Evolutionary conservation across 192 early-diverging fungal genomes (phyloP), one percentile per base, ranked within the genome.

Genomic region (Backusella parvicylindrica): DNA sequence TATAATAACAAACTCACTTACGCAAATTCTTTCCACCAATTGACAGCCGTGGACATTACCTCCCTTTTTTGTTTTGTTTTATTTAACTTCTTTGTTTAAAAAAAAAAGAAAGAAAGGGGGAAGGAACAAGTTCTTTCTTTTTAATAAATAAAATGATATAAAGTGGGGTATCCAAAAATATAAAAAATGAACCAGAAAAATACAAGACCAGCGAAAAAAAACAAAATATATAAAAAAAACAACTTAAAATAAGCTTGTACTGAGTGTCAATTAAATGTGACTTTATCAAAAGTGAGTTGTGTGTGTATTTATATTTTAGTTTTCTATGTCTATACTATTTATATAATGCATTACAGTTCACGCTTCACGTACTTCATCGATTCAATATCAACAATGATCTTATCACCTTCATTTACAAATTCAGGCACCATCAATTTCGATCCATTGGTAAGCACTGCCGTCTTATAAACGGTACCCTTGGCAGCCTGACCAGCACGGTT

Each of bases 341-440:
- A n/a, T n/a, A n/a, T n/a, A n/a, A n/a, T n/a, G n/a, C n/a, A n/a
- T 18, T 47, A 47, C 43, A 47, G n/a, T 47, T 86, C 92, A 23
- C 92, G 84, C 26, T 86, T 84, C 15, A 92, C 72, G 63, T 95
- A 95, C 32, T 82, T 84, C 32, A 86, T 74, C 15, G 87, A 82
- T 21, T 88, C 82, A 13, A 94, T 78, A 81, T 95, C 91, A 30
- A 96, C 88, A 1, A 91, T 63, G 23, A 96, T 87, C 49, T 79
- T 84, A 38, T 97, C 95, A 31, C 93, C 94, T 13, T 83, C 80
- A 75, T 92, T 89, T 31, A 95, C 86, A 88, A 95, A 95, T 75
- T 93, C 90, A 12, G 95, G 95, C 8, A 97, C 92, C 76, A 83
- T 83, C 16, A 97, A 84, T 41, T 80, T 84, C 32, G 85, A 86